Conservation (phyloP, 306 rosid genomes). For the Ochetophila trinervis region DNA sequence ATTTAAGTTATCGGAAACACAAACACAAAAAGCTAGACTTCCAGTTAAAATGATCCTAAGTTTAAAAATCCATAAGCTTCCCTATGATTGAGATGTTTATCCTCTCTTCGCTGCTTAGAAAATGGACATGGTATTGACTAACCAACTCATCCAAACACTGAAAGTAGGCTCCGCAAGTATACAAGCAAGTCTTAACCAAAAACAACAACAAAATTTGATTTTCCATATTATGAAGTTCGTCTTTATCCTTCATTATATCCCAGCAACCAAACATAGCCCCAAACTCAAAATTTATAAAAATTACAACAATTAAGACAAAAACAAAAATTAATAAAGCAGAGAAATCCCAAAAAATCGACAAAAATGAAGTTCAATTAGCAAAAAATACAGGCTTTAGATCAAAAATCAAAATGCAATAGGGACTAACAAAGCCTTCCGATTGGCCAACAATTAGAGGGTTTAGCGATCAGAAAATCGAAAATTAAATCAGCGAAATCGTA, state of each 20-base stretch:
- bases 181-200: conserved; percentile 2
- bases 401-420: conserved; percentile 23
- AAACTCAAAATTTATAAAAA: not conserved
- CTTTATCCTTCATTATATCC: conserved; percentile 7
- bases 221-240: conserved; percentile 4
- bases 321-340: not conserved
- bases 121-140: not conserved
- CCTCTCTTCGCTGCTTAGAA: too few relatives aligned
- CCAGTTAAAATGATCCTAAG: not conserved
- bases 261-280: conserved; percentile 21
- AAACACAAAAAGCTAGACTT: not conserved
- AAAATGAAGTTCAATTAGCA: not conserved
- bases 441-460: not conserved
- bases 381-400: conserved; percentile 9
- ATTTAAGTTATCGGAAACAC: not conserved
- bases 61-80: not conserved
- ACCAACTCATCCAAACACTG: conserved; percentile 25
- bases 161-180: conserved; percentile 17
- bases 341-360: not conserved
- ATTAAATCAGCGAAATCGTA: not conserved
- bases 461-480: not conserved
- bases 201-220: not conserved
- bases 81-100: not conserved
- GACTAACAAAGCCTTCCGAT: not conserved
- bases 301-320: not conserved